Evolutionary conservation across 2,329 filamentous ascomycete species (phyloP), one percentile per base, ranked within the genome.

Genomic region (Triangularia setosa): DNA sequence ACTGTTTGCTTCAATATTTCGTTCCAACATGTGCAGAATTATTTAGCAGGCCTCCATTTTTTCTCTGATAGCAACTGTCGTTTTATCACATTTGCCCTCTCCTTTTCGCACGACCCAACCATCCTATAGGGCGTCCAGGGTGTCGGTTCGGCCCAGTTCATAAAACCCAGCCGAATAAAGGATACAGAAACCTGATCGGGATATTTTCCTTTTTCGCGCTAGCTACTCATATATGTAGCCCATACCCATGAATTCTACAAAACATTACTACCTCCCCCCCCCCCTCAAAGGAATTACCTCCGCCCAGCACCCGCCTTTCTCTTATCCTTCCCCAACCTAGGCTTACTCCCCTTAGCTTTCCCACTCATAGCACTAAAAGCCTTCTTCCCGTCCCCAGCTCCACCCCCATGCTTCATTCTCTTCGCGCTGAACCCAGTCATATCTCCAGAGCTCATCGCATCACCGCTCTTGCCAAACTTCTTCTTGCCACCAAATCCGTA

Each of bases 401-500:
- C 71, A 55, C 68, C 70, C 18, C 76, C 73, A 16, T 80, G 83
- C 83, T 96, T 97, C 92, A 97, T 97, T 79, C 87, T 90, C 82
- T 89, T 92, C 40, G 83, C 84, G 62, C 89, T 93, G 80, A 96
- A 98, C 1, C 86, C 87, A 67, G 87, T 87, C 70, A 96, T 79
- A 76, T 99, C 95, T 66, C 87, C 89, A 56, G 88, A 93, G 69
- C 91, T 96, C 67, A 84, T 75, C 58, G 93, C 93, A 78, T 97
- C 93, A 70, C 92, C 92, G 66, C 93, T 97, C 86, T 99, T 99
- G 63, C 84, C 79, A 75, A 93, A 88, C 62, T 90, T 84, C 84
- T 99, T 99, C 87, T 97, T 97, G 72, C 95, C 95, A 66, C 95
- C 95, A 74, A 94, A 97, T 24, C 95, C 95, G 76, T 89, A 98